Evolutionary conservation across 2,329 filamentous ascomycete species (phyloP).

Genomic region (Fusarium bulbicola): DNA sequence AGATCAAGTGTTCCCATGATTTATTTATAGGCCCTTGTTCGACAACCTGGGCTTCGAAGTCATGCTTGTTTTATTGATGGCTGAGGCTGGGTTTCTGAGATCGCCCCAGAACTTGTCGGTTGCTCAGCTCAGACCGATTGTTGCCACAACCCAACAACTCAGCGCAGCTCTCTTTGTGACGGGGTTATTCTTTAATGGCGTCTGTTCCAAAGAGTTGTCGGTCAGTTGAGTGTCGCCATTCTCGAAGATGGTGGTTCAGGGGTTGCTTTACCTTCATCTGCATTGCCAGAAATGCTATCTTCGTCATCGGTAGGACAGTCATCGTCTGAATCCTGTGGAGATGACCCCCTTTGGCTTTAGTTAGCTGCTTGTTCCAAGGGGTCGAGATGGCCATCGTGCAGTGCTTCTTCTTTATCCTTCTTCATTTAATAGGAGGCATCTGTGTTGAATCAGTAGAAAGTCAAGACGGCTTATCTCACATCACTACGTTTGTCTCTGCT

Average conservation of each 20-base stretch:
- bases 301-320: background rate
- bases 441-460: background rate
- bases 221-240: background rate
- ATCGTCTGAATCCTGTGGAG: background rate
- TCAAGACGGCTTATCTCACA: background rate
- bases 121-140: background rate
- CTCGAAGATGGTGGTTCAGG: background rate
- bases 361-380: background rate
- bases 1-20: accelerated
- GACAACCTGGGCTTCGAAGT: background rate
- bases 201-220: background rate
- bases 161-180: background rate
- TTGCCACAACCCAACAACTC: background rate
- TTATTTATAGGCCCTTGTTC: accelerated
- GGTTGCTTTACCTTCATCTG: background rate
- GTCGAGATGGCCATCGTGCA: background rate
- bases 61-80: background rate
- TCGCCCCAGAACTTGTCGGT: background rate
- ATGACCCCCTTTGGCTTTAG: background rate
- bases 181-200: background rate
- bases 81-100: background rate
- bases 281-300: background rate
- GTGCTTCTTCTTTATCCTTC: background rate
- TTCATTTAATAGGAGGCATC: background rate
- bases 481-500: background rate